Base-by-base conservation (phyloP, 306 rosid species). In the Trifolium pratense region DNA sequence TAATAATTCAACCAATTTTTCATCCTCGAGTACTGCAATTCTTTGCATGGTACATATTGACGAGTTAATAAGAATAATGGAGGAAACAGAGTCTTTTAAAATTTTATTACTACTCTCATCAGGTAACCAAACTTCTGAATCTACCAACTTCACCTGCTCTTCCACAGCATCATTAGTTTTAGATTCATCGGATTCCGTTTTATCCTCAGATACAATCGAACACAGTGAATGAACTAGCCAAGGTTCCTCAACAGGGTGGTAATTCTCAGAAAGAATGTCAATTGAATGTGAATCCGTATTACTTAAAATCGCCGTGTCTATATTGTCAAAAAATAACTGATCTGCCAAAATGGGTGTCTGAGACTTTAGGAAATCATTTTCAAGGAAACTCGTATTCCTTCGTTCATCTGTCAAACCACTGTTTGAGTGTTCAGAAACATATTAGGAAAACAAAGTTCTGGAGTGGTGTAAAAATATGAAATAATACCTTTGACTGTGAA, bases 351-450 rank as follows among this genome's bases (percentile, higher is more conserved):
- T 60, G 56, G 66, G 70, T 29, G 81, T 71, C 72, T 64, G 70
- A 32, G 81, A 69, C 70, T 88, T 84, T 68, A 71, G 66, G 53
- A 77, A 40, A 40, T 88, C 86, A 79, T 83, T 86, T 79, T 78
- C 84, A 45, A 71, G 74, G 82, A 61, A 75, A 66, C 79, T 80
- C 65, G 14, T 75, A 71, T 61, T 78, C 82, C 83, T 89, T 69
- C 76, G 80, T 55, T 88, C 91, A 89, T 87, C 97, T 94, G 97
- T 90, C 95, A 91, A 94, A 89, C 80, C 89, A 94, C 97, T 94
- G 99, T 89, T 89, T 94, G 92, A 94, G 99, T 89, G 92, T 91
- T 91, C 92, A 94, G 96, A 89, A 84, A 86, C 96, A 94, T 77
- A 81, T 81, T 83, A 75, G 66, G 79, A 67, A 80, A 73, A 46